These are phyloP conservation scores for Entamoeba invadens DNA, from an alignment of 208 protist genomes.

Conservation along the genomic window DNA sequence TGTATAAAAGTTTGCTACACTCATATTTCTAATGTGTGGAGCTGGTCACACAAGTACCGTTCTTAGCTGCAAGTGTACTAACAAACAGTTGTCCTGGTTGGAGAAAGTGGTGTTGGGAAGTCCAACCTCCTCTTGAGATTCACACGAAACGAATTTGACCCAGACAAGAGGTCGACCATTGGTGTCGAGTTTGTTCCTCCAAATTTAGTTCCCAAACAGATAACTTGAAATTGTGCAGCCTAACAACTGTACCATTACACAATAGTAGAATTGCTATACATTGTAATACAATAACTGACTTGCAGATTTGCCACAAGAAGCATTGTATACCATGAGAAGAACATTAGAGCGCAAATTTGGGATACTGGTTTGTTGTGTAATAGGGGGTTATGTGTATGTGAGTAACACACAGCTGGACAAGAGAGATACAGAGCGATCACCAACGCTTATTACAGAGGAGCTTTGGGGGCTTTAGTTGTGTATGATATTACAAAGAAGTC, in stretches of 20 bases:
- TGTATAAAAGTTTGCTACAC: too few species aligned
- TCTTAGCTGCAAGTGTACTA: too few species aligned
- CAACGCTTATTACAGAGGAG: constrained; percentile 6
- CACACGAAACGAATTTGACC: neutral
- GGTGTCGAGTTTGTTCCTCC: too few species aligned
- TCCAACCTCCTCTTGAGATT: neutral
- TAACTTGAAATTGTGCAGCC: too few species aligned
- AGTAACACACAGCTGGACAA: too few species aligned
- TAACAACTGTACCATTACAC: too few species aligned
- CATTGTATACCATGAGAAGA: neutral
- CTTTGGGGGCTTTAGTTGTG: constrained; percentile 8
- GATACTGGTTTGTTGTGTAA: too few species aligned
- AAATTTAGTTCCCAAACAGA: too few species aligned
- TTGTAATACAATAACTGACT: too few species aligned
- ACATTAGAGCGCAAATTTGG: neutral
- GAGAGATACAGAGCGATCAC: neutral
- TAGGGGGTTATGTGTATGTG: neutral
- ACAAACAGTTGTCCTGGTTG: neutral
- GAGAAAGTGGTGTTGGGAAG: neutral
- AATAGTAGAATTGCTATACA: too few species aligned
- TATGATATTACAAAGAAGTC: constrained; percentile 7
- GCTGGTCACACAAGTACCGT: too few species aligned
- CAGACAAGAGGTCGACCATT: neutral
- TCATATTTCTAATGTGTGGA: too few species aligned
- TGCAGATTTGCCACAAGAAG: neutral